phyloP scores from a whole-genome alignment of 805 yeast species.

The Pichia occidentalis region DNA sequence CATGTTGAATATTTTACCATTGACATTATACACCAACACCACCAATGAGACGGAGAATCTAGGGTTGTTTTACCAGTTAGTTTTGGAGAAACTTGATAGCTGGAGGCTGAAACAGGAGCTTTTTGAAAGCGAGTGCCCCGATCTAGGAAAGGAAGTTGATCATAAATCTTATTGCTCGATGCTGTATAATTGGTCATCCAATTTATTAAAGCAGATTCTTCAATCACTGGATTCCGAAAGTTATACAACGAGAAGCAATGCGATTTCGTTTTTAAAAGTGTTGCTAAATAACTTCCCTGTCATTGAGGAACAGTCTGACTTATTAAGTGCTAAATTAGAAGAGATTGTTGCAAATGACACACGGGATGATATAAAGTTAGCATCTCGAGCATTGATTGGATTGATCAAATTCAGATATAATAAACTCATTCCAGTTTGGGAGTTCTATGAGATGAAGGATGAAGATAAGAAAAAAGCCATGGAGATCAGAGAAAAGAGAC shows the following conservation, averaged over 20 bases:
- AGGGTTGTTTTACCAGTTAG: slow-evolving; percentile 62
- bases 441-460: slow-evolving; percentile 45
- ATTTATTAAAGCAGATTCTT: slow-evolving; percentile 38
- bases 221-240: slow-evolving; percentile 43
- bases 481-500: slow-evolving; percentile 18
- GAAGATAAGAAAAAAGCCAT: slow-evolving; percentile 33
- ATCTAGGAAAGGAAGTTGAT: neutral
- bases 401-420: slow-evolving; percentile 50
- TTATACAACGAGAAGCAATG: slow-evolving; percentile 75
- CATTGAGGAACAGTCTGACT: slow-evolving; percentile 58
- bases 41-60: slow-evolving; percentile 74
- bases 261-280: slow-evolving; percentile 69
- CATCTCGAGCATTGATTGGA: slow-evolving; percentile 67
- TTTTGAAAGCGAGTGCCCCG: neutral
- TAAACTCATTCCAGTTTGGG: slow-evolving; percentile 48
- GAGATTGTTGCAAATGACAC: slow-evolving; percentile 44
- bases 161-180: slow-evolving; percentile 34
- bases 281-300: slow-evolving; percentile 55
- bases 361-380: slow-evolving; percentile 75
- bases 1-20: slow-evolving; percentile 35
- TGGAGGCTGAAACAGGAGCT: slow-evolving; percentile 30
- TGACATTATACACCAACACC: slow-evolving; percentile 64
- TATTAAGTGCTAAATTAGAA: slow-evolving; percentile 41
- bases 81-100: slow-evolving; percentile 36
- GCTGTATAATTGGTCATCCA: slow-evolving; percentile 51